Evolutionary conservation across 768 basidiomycete species (phyloP), one percentile per base, ranked within the genome.

Genomic region (Kwoniella mangroviensis): DNA sequence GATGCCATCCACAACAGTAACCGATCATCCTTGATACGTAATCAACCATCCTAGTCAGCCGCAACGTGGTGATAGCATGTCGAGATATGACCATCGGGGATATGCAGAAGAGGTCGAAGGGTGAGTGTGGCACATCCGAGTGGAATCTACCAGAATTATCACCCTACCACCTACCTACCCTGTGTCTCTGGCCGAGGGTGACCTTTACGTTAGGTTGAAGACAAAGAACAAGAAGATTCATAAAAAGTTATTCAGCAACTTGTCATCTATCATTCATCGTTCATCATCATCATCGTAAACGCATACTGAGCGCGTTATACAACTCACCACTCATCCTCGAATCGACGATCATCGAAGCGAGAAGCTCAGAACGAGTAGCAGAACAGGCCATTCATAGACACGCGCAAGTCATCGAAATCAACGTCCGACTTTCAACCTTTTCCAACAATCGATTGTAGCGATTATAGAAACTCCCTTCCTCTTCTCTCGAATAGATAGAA

Each of bases 221-320:
- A 65, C 64, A 55, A 56, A 65, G 54, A 54, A 34, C 17, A 55
- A 12, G 54, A 34, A 63, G 63, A 34, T 54, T 42, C n/a, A 63
- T 56, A 24, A 55, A 64, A 34, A 43, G 43, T 58, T 58, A 56
- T 43, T 57, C 21, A 34, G 22, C 42, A 49, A 45, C 42, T 43
- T 43, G 17, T 26, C n/a, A n/a, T 61, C n/a, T 15, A 42, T 15
- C 52, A 15, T 53, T 43, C 21, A 42, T 15, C 52, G 10, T 53
- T 43, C 21, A 55, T 55, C 56, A 54, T 68, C 58, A 43, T 58
- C 66, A 43, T 11, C 24, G 26, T 52, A 40, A 4, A 66, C 65
- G 55, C 65, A 58, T 51, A 58, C 65, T 34, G 57, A 66, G 65
- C 65, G 65, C 65, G 65, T 66, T 43, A 28, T 12, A 22, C 40